Evolutionary conservation across 257 asterid genomes (phyloP).

Genomic region (Primulina huaijiensis): DNA sequence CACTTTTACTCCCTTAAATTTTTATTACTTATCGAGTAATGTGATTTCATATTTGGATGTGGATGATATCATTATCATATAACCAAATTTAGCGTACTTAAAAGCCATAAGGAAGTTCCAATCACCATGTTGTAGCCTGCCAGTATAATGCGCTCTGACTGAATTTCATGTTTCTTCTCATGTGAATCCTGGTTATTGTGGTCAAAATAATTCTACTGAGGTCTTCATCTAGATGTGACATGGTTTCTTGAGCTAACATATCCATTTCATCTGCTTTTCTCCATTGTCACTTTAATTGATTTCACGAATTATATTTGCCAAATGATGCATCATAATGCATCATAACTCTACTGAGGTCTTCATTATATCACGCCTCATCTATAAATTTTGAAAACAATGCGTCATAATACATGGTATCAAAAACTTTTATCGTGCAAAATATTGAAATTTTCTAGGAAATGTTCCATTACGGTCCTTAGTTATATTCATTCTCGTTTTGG

Average conservation of each 20-base stretch:
- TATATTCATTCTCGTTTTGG: neutral
- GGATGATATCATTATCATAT: too few relatives aligned
- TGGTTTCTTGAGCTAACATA: neutral
- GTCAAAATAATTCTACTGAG: neutral
- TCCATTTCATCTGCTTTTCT: neutral
- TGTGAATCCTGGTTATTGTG: neutral
- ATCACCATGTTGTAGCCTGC: neutral
- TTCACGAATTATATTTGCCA: too few relatives aligned
- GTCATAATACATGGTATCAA: neutral
- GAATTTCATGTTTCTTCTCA: neutral
- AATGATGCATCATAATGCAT: too few relatives aligned
- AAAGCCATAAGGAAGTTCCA: neutral
- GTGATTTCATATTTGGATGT: neutral
- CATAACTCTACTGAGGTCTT: too few relatives aligned
- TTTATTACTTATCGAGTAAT: neutral
- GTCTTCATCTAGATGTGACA: neutral
- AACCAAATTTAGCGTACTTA: neutral
- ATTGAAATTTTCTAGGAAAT: neutral
- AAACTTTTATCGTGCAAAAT: too few relatives aligned
- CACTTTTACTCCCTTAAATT: conserved; percentile 7
- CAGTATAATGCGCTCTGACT: neutral
- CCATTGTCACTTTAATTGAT: neutral
- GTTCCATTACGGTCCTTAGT: too few relatives aligned
- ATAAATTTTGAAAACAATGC: too few relatives aligned
- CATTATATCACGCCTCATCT: too few relatives aligned